Evolutionary conservation across 306 rosid species (phyloP), one percentile per base, ranked within the genome.

Genomic region (Sophora flavescens): DNA sequence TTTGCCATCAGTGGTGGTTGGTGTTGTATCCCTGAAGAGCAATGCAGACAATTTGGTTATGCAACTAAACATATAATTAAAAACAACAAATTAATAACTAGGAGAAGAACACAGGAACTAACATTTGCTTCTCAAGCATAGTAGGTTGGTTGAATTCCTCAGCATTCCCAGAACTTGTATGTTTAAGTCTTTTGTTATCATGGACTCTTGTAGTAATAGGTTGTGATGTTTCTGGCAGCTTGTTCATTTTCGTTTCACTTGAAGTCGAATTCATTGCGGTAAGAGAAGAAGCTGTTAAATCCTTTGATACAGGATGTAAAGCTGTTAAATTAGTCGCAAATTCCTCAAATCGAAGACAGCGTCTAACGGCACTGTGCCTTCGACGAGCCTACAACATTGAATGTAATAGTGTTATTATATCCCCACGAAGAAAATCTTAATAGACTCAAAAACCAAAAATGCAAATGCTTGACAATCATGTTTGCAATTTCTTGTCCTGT

Each of bases 341-440:
- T 77, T 76, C 89, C 57, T 71, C 87, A 61, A 78, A 82, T 67
- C 76, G 86, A 65, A 87, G 87, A 79, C 80, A 70, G 38, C 84
- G 85, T 78, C 79, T 74, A 76, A 80, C 26, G 56, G 72, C 87
- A 47, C 30, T 41, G 28, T 76, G 79, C 58, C 63, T 76, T 73
- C 63, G 63, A 35, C 44, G 11, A 44, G 22, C 83, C 87, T 80
- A 22, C 22, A 22, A n/a, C 77, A 69, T 30, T 44, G 52, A 82
- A 39, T 12, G 45, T 45, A 38, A 30, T 51, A 22, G 22, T 22
- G 22, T 22, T 22, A 22, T 0, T 22, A 22, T 22, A n/a, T n/a
- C n/a, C n/a, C n/a, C n/a, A n/a, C n/a, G n/a, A n/a, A n/a, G n/a
- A n/a, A n/a, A n/a, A n/a, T n/a, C n/a, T n/a, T n/a, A n/a, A n/a